These are phyloP conservation scores for Fusarium tanahbumbuense DNA, from an alignment of 2,329 filamentous ascomycete species.

Conservation along the genomic window DNA sequence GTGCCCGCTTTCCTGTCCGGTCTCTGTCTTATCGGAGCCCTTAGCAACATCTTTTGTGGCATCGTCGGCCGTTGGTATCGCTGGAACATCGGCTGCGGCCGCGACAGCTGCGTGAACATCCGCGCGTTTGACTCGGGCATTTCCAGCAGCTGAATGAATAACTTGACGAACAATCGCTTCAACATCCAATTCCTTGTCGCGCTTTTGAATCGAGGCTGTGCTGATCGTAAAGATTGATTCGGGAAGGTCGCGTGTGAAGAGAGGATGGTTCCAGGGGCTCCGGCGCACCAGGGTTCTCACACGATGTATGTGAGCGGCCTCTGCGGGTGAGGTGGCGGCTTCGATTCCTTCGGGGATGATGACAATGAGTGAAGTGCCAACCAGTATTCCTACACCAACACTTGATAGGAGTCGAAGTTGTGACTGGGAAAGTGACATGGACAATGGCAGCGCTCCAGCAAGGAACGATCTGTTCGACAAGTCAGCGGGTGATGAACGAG, in stretches of 20 bases:
- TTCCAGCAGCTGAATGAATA: conserved; percentile 12
- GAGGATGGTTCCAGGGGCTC: conserved; percentile 47
- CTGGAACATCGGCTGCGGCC: conserved; percentile 30
- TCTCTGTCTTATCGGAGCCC: conserved; percentile 23
- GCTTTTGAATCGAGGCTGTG: conserved; percentile 19
- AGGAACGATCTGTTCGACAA: conserved; percentile 80
- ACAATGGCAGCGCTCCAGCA: conserved; percentile 89
- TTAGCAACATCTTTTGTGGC: conserved; percentile 11
- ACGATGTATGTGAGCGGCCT: conserved; percentile 54
- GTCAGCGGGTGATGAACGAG: conserved; percentile 34
- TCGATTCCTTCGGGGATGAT: conserved; percentile 98
- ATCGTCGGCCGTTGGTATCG: conserved; percentile 25
- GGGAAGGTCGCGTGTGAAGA: conserved; percentile 43
- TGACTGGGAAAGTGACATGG: conserved; percentile 86
- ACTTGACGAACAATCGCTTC: conserved; percentile 34
- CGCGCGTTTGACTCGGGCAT: conserved; percentile 19
- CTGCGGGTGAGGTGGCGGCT: conserved; percentile 76
- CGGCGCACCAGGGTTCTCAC: conserved; percentile 49
- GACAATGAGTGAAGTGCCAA: conserved; percentile 94
- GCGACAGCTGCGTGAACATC: conserved; percentile 31
- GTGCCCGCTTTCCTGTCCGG: conserved; percentile 42
- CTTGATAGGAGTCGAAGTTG: conserved; percentile 91
- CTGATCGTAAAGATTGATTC: conserved; percentile 39
- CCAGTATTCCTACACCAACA: conserved; percentile 91
- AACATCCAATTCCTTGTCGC: conserved; percentile 14